These are phyloP conservation scores for Fagopyrum homotropicum DNA, from an alignment of 148 eudicot genomes.

Conservation along the genomic window DNA sequence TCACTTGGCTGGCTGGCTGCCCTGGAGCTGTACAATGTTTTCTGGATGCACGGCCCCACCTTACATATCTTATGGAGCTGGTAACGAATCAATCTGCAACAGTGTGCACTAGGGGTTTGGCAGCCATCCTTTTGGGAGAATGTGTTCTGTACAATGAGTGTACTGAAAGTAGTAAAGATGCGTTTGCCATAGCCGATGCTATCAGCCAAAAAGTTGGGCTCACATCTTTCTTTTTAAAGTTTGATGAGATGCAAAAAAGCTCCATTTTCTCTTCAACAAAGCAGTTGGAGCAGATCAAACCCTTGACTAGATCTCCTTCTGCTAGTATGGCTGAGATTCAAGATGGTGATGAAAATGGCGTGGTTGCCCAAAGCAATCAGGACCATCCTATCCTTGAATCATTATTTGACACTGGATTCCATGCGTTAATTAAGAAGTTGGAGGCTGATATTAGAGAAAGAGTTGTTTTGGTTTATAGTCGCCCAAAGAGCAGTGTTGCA, in stretches of 20 bases:
- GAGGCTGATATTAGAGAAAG: slow-evolving; percentile 72
- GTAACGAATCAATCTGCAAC: slow-evolving; percentile 55
- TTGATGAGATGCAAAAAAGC: slow-evolving; percentile 67
- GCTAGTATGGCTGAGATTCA: slow-evolving; percentile 80
- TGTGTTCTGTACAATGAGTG: slow-evolving; percentile 66
- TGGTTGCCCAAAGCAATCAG: slow-evolving; percentile 36
- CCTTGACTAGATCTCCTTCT: slow-evolving; percentile 69
- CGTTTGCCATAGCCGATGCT: slow-evolving; percentile 66
- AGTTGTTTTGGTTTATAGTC: slow-evolving; percentile 70
- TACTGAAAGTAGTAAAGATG: slow-evolving; percentile 53
- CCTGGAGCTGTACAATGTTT: slow-evolving; percentile 78
- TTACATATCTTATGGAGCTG: slow-evolving; percentile 73
- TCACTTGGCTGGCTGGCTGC: slow-evolving; percentile 74
- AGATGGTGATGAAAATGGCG: slow-evolving; percentile 49
- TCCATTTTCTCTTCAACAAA: slow-evolving; percentile 50
- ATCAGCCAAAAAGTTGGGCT: slow-evolving; percentile 86
- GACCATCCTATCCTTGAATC: slow-evolving; percentile 73
- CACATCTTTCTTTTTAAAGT: slow-evolving; percentile 65
- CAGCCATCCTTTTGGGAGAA: slow-evolving; percentile 79
- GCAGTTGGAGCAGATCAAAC: slow-evolving; percentile 42
- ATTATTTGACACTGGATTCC: slow-evolving; percentile 61
- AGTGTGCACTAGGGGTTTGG: slow-evolving; percentile 60
- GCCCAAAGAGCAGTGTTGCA: slow-evolving; percentile 79
- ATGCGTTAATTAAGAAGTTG: slow-evolving; percentile 43
- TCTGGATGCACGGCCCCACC: slow-evolving; percentile 86